Evolutionary conservation across 805 yeast genomes (phyloP), one percentile per base, ranked within the genome.

Genomic region (Kodamaea nitidulidarum): DNA sequence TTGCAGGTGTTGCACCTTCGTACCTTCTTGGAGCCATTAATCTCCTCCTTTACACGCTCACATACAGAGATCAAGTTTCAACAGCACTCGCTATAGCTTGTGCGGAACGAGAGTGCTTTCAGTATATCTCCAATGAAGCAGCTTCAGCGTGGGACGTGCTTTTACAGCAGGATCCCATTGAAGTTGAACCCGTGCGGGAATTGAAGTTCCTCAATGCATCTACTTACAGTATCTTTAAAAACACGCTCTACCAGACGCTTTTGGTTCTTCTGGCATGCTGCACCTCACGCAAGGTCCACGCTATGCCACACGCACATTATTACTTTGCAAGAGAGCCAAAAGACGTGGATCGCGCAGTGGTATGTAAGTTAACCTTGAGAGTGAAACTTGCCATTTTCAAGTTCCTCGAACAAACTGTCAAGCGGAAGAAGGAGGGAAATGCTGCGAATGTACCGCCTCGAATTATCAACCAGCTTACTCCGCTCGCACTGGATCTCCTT

Each of bases 71-170:
- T 15, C 18, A 15, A 5, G 38, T 34, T 4, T 67, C 65, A 25
- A 65, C 75, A 0, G 50, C 75, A 0, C 55, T 76, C 44, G 56
- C 63, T 2, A 64, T 79, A 16, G 53, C 72, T n/a, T 68, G 80
- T 32, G 60, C 79, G 40, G 81, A 80, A 49, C 52, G 61, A 30
- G 75, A 73, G 10, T 80, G 80, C 3, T 71, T 70, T 40, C 50
- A 57, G 2, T 49, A 46, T 4, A 50, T 71, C 32, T 58, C 57
- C 29, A 55, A 61, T 3, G 44, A 28, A 48, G 60, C 48, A 32
- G 46, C 42, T 21, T 40, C 16, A 3, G 45, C 39, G 30, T 70
- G 49, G 57, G 43, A 61, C 41, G 45, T 46, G 15, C 31, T 54
- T 24, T 41, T 65, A 26, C n/a, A 9, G 1, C 14, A 43, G 33